phyloP scores from a whole-genome alignment of 352 stramenopile species.

The Globisporangium camurandrum region DNA sequence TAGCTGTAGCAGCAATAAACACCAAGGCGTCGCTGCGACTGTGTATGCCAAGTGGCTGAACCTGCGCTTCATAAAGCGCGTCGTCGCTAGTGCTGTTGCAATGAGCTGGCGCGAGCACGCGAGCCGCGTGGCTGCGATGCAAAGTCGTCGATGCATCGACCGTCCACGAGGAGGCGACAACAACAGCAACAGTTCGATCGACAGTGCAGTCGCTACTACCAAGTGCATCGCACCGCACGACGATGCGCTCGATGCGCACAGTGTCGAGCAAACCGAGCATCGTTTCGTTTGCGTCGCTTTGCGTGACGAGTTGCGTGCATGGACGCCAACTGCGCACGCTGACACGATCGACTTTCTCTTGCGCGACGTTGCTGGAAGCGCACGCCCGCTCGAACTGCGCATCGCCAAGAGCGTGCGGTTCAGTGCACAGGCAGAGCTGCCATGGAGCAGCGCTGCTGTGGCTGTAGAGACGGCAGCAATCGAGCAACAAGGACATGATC shows the following conservation, averaged over 20 bases:
- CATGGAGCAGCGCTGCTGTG: conserved; percentile 3
- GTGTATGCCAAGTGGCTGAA: conserved; percentile 3
- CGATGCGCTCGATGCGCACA: conserved; percentile 5
- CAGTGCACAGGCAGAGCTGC: not conserved
- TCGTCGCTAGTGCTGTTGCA: conserved; percentile 18
- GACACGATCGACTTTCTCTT: conserved; percentile 34
- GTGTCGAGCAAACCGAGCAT: conserved; percentile 32
- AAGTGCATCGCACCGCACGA: not conserved
- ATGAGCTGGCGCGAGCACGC: conserved; percentile 12
- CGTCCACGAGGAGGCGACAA: not conserved
- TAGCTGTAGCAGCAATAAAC: not conserved
- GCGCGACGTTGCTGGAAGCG: conserved; percentile 27
- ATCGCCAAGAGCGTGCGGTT: conserved; percentile 15
- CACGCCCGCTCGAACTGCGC: conserved; percentile 16
- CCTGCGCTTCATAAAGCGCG: conserved; percentile 13
- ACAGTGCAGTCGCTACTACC: conserved; percentile 4
- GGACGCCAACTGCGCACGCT: conserved; percentile 15
- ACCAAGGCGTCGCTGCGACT: not conserved
- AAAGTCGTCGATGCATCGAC: too few species aligned
- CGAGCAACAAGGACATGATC: not conserved
- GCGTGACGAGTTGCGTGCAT: conserved; percentile 17
- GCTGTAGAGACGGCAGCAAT: not conserved
- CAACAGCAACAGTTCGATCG: not conserved
- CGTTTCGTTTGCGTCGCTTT: conserved; percentile 30
- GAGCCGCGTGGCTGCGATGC: not conserved